Percentiles rank a stretch among this genome's conserved stretches.
These are phyloP conservation scores for Aegilops umbellulata DNA, from an alignment of 176 grass and related monocot species.

Conservation along the genomic window DNA sequence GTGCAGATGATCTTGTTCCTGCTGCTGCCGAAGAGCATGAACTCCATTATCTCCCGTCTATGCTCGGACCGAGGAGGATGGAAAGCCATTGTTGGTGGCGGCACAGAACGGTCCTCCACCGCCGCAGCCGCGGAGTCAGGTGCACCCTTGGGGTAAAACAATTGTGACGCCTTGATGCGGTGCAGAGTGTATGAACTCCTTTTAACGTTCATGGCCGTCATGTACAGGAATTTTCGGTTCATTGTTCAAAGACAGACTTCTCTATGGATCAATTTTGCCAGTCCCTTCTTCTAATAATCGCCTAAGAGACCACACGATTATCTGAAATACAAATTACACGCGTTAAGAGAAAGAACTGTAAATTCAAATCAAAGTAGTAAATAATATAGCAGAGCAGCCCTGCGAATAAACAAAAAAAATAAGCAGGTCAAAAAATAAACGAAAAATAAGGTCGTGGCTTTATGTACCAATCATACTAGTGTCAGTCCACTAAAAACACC, in stretches of 20 bases:
- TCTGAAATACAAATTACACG: no score
- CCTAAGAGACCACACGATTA: no score
- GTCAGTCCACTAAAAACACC: no score
- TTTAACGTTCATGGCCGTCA: background rate
- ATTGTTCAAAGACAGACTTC: background rate
- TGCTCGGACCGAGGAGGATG: no score
- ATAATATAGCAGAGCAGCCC: no score
- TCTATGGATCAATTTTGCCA: background rate
- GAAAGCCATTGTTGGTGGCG: background rate
- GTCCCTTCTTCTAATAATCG: background rate
- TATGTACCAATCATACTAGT: no score
- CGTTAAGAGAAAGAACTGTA: no score
- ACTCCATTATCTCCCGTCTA: background rate
- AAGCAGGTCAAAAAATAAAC: no score
- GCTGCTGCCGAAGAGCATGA: background rate
- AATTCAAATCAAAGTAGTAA: no score
- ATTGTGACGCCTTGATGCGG: background rate
- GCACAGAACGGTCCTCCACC: background rate
- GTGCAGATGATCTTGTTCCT: background rate
- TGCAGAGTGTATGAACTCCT: background rate
- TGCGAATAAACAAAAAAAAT: no score
- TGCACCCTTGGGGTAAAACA: background rate
- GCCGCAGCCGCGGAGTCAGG: background rate
- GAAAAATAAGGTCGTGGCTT: no score
- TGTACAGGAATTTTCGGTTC: background rate